Evolutionary conservation across 306 rosid species (phyloP).

Genomic region (Pyrus betulifolia): DNA sequence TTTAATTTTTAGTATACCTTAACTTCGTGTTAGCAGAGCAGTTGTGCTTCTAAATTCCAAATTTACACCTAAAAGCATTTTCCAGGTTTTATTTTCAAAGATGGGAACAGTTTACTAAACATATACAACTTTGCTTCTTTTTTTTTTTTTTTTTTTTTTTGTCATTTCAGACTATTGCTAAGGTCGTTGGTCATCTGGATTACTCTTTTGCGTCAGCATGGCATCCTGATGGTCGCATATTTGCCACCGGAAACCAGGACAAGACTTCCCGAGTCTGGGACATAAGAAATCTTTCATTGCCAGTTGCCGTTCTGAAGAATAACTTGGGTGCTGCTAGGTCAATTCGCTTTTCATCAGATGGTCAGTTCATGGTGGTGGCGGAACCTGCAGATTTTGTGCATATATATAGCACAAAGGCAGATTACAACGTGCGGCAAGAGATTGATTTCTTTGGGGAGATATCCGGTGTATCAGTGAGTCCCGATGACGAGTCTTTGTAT

Average conservation of each 20-base stretch:
- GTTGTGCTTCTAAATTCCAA: neutral
- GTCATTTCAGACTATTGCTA: constrained; percentile 49
- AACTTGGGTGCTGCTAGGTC: constrained; percentile 75
- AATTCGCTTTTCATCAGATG: constrained; percentile 70
- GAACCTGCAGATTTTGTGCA: constrained; percentile 87
- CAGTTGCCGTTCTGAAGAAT: constrained; percentile 54
- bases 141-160: neutral
- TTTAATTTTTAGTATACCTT: neutral
- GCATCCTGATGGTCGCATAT: constrained; percentile 70
- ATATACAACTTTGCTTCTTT: no score
- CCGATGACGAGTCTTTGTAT: no score
- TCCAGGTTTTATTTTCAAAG: neutral
- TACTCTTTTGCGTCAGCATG: constrained; percentile 86
- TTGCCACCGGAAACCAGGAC: constrained; percentile 81
- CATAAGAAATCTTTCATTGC: constrained; percentile 38
- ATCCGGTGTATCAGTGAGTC: no score
- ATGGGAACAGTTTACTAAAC: neutral
- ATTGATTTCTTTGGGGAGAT: no score
- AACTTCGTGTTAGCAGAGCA: neutral
- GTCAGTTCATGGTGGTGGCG: constrained; percentile 69
- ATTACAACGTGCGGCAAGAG: constrained; percentile 26
- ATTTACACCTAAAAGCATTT: neutral
- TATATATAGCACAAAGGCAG: constrained; percentile 49
- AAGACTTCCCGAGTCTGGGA: constrained; percentile 92
- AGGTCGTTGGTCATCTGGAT: constrained; percentile 65